These are phyloP conservation scores for Kodamaea sagamina DNA, from an alignment of 805 yeast species.

Conservation along the genomic window DNA sequence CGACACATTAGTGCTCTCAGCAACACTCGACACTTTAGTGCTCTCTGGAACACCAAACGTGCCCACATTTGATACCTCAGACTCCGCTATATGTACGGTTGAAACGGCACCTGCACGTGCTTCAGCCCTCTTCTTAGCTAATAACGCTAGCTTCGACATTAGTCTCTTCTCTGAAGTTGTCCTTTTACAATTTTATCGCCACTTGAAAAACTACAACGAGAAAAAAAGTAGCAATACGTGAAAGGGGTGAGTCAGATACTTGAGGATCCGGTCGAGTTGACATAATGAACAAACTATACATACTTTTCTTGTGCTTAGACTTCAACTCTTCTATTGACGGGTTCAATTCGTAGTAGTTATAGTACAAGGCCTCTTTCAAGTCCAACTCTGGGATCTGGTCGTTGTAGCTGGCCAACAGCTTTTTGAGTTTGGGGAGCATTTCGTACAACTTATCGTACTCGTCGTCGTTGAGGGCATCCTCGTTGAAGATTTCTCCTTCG, in stretches of 20 bases:
- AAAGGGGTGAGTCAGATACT: too few species aligned
- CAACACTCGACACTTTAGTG: too few species aligned
- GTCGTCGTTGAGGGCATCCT: constrained; percentile 39
- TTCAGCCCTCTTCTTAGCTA: constrained; percentile 25
- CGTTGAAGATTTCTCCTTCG: constrained; percentile 33
- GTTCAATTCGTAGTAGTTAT: constrained; percentile 56
- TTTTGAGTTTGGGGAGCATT: constrained; percentile 45
- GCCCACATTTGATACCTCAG: too few species aligned
- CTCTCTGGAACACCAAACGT: too few species aligned
- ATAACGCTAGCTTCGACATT: constrained; percentile 28
- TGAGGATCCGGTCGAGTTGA: background rate
- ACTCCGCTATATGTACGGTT: background rate
- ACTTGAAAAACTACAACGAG: constrained; percentile 4
- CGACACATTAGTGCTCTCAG: too few species aligned
- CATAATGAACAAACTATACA: constrained; percentile 32
- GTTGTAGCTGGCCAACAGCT: constrained; percentile 38
- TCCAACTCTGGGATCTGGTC: constrained; percentile 49
- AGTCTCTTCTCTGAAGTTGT: background rate
- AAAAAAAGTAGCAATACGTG: constrained; percentile 1
- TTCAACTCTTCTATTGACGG: constrained; percentile 52
- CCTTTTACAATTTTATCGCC: background rate
- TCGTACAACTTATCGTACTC: constrained; percentile 46
- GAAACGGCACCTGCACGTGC: constrained; percentile 7
- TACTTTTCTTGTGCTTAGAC: constrained; percentile 44
- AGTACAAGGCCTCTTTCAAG: constrained; percentile 60